Conservation (phyloP, 306 rosid genomes). For the Vicia faba region DNA sequence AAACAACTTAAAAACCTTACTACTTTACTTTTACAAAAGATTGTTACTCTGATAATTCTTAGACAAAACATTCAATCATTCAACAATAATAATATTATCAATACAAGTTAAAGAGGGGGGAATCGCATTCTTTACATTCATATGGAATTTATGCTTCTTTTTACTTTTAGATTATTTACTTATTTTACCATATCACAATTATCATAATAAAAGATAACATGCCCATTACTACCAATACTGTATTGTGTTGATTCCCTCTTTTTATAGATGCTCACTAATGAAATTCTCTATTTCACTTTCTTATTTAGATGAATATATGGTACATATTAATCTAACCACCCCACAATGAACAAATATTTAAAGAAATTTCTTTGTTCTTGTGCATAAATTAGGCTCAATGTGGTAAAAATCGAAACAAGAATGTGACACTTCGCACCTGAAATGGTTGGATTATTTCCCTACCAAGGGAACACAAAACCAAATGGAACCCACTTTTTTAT, state of each 20-base stretch:
- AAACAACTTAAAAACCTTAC: too few relatives aligned
- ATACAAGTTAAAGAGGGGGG: too few relatives aligned
- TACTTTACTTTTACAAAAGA: too few relatives aligned
- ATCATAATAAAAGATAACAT: too few relatives aligned
- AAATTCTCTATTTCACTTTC: not conserved
- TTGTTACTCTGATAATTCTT: too few relatives aligned
- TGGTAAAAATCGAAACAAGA: constrained; percentile 1
- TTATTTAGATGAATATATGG: not conserved
- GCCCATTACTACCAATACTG: too few relatives aligned
- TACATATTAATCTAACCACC: not conserved
- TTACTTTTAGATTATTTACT: too few relatives aligned
- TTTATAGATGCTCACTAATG: not conserved
- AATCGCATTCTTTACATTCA: too few relatives aligned
- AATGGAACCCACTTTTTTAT: constrained; percentile 38
- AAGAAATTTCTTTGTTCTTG: not conserved
- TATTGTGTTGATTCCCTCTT: not conserved
- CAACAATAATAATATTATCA: too few relatives aligned
- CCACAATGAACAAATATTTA: not conserved
- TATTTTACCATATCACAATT: too few relatives aligned
- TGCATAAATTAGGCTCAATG: constrained; percentile 7
- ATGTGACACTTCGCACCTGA: constrained; percentile 21
- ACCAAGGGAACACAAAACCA: constrained; percentile 41
- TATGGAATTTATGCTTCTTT: too few relatives aligned
- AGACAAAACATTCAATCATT: too few relatives aligned
- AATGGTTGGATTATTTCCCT: constrained; percentile 36